Conservation (phyloP, 306 rosid species). For the Carpinus viminea region DNA sequence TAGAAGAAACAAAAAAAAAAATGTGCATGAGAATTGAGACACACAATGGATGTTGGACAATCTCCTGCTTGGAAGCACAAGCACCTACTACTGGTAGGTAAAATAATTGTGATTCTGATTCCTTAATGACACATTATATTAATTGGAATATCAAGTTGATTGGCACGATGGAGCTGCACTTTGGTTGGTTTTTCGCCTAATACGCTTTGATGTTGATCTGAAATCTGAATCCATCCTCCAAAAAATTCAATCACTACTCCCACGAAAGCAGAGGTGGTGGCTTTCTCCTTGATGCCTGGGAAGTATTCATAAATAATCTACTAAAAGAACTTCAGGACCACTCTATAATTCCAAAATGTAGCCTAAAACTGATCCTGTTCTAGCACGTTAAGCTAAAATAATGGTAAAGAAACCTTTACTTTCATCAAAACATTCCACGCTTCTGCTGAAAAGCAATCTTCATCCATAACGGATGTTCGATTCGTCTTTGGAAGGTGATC, state of each 20-base stretch:
- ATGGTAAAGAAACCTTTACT: neutral
- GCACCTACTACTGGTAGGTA: neutral
- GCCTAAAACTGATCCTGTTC: slow-evolving; percentile 6
- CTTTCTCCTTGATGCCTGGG: neutral
- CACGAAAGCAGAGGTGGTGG: slow-evolving; percentile 1
- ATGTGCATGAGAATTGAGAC: neutral
- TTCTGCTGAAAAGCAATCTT: neutral
- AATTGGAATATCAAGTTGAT: neutral
- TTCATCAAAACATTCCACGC: neutral
- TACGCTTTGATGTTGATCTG: neutral
- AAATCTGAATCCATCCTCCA: neutral
- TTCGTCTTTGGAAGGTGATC: neutral
- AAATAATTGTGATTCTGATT: neutral
- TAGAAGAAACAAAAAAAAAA: neutral
- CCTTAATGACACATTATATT: neutral
- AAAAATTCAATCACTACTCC: slow-evolving; percentile 1
- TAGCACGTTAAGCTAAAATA: slow-evolving; percentile 1
- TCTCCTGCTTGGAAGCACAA: neutral
- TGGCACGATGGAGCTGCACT: neutral
- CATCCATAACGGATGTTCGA: neutral
- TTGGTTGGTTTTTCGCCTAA: neutral
- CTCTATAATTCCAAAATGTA: slow-evolving; percentile 10
- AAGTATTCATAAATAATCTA: neutral
- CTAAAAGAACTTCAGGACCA: neutral
- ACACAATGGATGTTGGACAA: neutral